Base-by-base conservation (phyloP, 1,284 basidiomycete genomes). In the Leccinum griseonigrum region DNA sequence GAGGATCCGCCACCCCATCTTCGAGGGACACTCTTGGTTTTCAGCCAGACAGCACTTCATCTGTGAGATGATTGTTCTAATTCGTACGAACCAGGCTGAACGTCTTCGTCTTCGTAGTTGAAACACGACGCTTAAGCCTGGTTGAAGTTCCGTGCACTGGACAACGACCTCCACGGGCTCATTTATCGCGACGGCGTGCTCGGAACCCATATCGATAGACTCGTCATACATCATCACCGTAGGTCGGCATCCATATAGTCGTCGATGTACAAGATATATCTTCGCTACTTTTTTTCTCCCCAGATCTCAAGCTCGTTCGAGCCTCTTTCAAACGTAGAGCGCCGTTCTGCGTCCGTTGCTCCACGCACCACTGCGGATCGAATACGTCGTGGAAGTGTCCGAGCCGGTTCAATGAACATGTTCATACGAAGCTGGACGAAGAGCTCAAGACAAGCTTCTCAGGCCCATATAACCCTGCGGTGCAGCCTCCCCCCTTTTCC, bases 371-470 rank as follows among this genome's bases (percentile, higher is more conserved):
- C 78, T 36, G 74, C 1, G 82, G 83, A 3, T 85, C 85, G 64
- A 78, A 86, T 14, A 87, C 75, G 61, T 86, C 86, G 61, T 86
- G 85, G 64, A 87, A 85, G 1, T 85, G 78, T 0, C 81, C 83
- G 53, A 85, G 80, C 18, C 76, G 78, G 22, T 31, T 31, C 29
- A 31, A 84, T 67, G 8, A 74, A 67, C 34, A 85, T 70, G n/a
- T 65, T 66, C 66, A 59, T 0, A 68, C 57, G 56, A n/a, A 40
- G 76, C 1, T 64, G 66, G 1, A 85, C 64, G 9, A 85, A 70
- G 6, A 80, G 69, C 65, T 87, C 85, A 79, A 78, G n/a, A 72
- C 63, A 28, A 85, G 76, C 65, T 87, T 86, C 69, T 87, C 84
- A 3, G 84, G 76, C 13, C 85, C 85, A 57, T 87, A 86, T 85